Evolutionary conservation across 2,329 filamentous ascomycete species (phyloP).

Genomic region (Colletotrichum chlorophyti): DNA sequence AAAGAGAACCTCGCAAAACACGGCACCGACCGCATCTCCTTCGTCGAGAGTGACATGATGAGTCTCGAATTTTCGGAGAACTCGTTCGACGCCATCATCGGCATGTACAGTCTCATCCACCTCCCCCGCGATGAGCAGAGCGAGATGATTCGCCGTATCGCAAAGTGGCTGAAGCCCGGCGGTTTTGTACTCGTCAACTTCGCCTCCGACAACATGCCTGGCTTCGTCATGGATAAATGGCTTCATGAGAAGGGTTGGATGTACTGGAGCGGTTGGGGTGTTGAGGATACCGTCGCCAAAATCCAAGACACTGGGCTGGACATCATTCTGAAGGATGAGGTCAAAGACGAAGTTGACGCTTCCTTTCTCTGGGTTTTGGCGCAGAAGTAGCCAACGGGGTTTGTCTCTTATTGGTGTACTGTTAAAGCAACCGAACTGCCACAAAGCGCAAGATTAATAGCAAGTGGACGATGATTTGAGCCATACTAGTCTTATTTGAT

Average conservation of each 20-base stretch:
- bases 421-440: no score
- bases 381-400: slow-evolving; percentile 30
- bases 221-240: slow-evolving; percentile 43
- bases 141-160: slow-evolving; percentile 50
- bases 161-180: slow-evolving; percentile 56
- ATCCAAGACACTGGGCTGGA: slow-evolving; percentile 41
- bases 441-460: no score
- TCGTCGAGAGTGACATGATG: slow-evolving; percentile 47
- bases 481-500: no score
- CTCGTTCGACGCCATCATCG: slow-evolving; percentile 56
- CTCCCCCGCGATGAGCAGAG: slow-evolving; percentile 58
- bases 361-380: slow-evolving; percentile 50
- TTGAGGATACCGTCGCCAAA: slow-evolving; percentile 38
- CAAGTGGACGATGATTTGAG: no score
- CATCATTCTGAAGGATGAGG: slow-evolving; percentile 39
- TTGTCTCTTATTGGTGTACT: no score
- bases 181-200: slow-evolving; percentile 59
- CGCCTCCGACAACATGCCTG: slow-evolving; percentile 36
- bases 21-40: slow-evolving; percentile 32
- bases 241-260: slow-evolving; percentile 49
- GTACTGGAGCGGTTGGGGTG: slow-evolving; percentile 50
- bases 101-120: slow-evolving; percentile 62
- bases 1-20: slow-evolving; percentile 23
- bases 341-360: slow-evolving; percentile 39
- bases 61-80: slow-evolving; percentile 37